A percentile compares a stretch with the other conserved stretches of the same genome.
phyloP scores from a whole-genome alignment of 2,329 filamentous ascomycete species.

The Aspergillus ochraceus region DNA sequence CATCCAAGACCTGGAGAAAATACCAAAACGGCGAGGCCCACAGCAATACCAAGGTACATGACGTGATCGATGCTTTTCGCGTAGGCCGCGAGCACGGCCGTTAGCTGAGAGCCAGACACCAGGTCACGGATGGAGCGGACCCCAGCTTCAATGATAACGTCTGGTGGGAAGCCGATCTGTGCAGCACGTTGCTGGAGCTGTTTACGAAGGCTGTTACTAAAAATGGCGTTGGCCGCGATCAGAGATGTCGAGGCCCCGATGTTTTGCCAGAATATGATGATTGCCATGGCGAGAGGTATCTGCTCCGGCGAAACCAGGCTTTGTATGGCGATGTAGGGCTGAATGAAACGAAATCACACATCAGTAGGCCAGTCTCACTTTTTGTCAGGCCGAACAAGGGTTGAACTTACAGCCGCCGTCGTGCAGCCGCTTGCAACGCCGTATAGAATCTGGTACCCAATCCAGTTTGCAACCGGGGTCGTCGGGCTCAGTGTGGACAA shows the following conservation, averaged over 20 bases:
- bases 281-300: constrained; percentile 28
- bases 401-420: not conserved
- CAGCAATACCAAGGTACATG: constrained; percentile 30
- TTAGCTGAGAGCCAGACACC: constrained; percentile 24
- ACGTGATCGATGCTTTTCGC: constrained; percentile 27
- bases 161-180: constrained; percentile 18
- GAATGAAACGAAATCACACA: not conserved
- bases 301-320: constrained; percentile 23
- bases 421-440: constrained; percentile 20
- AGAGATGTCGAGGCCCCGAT: constrained; percentile 32
- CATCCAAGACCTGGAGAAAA: constrained; percentile 30
- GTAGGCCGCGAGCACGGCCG: constrained; percentile 28
- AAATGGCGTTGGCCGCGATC: constrained; percentile 30
- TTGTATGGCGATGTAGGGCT: constrained; percentile 30
- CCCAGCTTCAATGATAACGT: constrained; percentile 25
- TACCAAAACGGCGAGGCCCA: constrained; percentile 20
- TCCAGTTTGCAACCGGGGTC: constrained; percentile 21
- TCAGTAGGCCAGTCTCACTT: not conserved
- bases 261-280: constrained; percentile 35
- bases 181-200: constrained; percentile 16
- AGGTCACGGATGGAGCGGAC: constrained; percentile 24
- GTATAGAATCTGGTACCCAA: constrained; percentile 32
- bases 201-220: constrained; percentile 24
- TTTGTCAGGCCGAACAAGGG: not conserved
- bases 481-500: constrained; percentile 28